Evolutionary conservation across 169 alveolate species (phyloP), one percentile per base, ranked within the genome.

Genomic region (Babesia bovis): DNA sequence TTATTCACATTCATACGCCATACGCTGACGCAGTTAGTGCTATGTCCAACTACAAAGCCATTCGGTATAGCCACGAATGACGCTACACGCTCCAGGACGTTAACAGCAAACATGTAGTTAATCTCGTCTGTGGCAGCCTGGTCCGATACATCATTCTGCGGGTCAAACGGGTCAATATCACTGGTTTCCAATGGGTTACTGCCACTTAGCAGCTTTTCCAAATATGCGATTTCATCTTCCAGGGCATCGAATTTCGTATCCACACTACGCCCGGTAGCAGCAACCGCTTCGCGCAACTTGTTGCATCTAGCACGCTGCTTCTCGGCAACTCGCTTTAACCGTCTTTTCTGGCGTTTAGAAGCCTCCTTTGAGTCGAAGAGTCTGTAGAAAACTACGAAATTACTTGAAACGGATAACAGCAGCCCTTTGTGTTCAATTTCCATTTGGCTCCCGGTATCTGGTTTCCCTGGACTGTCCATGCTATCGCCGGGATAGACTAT

Each of bases 101-200:
- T 69, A 32, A 71, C 66, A 32, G 63, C 73, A 58, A 47, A 83
- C 81, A 84, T 77, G 61, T 50, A 84, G 23, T 40, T 65, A 40
- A 66, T 51, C 68, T 38, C 82, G 63, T 58, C 91, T 60, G 61
- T 58, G 59, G 60, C 83, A 36, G 19, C 83, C 19, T 67, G 75
- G n/a, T 53, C 85, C 30, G 41, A 61, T 53, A 32, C 35, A 28
- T 30, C 72, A 41, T 60, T 2, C 2, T 21, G 7, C 3, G 30
- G 40, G 13, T 30, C 53, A 12, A 32, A 21, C 25, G 66, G 50
- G 33, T 66, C 68, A 19, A 47, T 12, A 17, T 12, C 32, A 13
- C n/a, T 38, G 13, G 45, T 13, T 33, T 28, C 71, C 17, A 19
- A 45, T 32, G 50, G 55, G 45, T 12, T 28, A 21, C 15, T 4